These are phyloP conservation scores for Mycena haematopus DNA, from an alignment of 768 basidiomycete genomes.

Conservation along the genomic window DNA sequence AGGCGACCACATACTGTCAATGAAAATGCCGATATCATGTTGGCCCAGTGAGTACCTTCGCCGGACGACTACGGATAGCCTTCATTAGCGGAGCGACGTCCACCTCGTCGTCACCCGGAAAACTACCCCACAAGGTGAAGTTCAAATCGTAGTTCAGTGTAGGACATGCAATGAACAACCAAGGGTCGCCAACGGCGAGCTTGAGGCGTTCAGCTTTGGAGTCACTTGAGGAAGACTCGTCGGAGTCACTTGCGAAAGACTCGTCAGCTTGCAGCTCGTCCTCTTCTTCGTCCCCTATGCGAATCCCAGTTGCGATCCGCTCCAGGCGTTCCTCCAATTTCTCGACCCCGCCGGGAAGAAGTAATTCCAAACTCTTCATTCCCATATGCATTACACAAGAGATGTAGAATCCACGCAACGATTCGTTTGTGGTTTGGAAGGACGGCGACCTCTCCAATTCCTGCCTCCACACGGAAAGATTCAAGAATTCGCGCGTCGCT, in stretches of 20 bases:
- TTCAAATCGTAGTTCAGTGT: not conserved
- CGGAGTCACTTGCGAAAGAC: not conserved
- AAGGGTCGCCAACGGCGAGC: slow-evolving; percentile 18
- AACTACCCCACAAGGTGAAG: slow-evolving; percentile 17
- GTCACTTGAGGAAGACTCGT: not conserved
- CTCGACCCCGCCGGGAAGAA: slow-evolving; percentile 14
- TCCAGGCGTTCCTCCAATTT: slow-evolving; percentile 13
- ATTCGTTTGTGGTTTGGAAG: not conserved
- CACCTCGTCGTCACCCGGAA: not conserved
- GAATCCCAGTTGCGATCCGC: slow-evolving; percentile 3
- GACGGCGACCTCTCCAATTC: not conserved
- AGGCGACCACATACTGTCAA: too few species aligned
- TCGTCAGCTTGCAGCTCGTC: not conserved
- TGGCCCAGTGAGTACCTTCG: not conserved
- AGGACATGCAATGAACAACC: slow-evolving; percentile 4
- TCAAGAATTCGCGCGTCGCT: slow-evolving; percentile 6
- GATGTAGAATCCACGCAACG: not conserved
- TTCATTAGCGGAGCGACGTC: slow-evolving; percentile 5
- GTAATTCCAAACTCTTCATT: slow-evolving; percentile 10
- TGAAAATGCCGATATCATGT: not conserved
- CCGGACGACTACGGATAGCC: slow-evolving; percentile 16
- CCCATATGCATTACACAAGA: slow-evolving; percentile 23
- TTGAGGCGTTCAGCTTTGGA: not conserved
- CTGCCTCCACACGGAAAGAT: slow-evolving; percentile 1
- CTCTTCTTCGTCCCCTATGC: too few species aligned